A percentile compares a stretch with the other conserved stretches of the same genome.
phyloP scores from a whole-genome alignment of 2,329 filamentous ascomycete genomes.

The Botrytis pseudocinerea region DNA sequence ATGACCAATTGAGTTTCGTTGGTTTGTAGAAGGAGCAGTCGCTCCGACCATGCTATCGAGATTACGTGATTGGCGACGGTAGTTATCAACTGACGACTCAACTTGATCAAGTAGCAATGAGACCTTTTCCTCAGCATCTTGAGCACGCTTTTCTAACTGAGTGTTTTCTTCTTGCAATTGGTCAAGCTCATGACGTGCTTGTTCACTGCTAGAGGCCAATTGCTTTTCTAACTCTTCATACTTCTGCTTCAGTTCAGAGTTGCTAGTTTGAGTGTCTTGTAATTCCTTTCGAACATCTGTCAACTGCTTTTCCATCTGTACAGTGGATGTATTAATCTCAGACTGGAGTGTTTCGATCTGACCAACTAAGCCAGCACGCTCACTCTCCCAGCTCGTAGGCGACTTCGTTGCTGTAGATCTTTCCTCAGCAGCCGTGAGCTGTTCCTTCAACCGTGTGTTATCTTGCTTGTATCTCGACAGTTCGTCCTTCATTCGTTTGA shows the following conservation, averaged over 20 bases:
- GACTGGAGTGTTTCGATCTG: constrained; percentile 70
- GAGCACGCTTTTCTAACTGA: constrained; percentile 77
- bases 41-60: constrained; percentile 51
- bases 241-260: constrained; percentile 62
- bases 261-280: constrained; percentile 62
- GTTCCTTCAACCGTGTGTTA: constrained; percentile 77
- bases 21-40: constrained; percentile 40
- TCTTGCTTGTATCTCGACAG: constrained; percentile 88
- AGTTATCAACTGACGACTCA: constrained; percentile 89
- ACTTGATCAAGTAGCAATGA: constrained; percentile 92
- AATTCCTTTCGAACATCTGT: constrained; percentile 69
- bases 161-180: constrained; percentile 80
- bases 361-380: constrained; percentile 65
- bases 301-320: constrained; percentile 71
- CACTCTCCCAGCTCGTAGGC: constrained; percentile 67
- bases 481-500: constrained; percentile 97
- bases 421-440: constrained; percentile 69
- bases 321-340: constrained; percentile 65
- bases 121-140: constrained; percentile 91
- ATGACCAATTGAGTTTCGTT: constrained; percentile 40
- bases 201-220: constrained; percentile 55
- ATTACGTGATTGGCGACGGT: constrained; percentile 73
- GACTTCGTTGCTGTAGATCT: constrained; percentile 47
- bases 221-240: constrained; percentile 57
- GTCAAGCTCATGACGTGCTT: constrained; percentile 69